These are phyloP conservation scores for Anastatica hierochuntica DNA, from an alignment of 345 rosid genomes.

Conservation along the genomic window DNA sequence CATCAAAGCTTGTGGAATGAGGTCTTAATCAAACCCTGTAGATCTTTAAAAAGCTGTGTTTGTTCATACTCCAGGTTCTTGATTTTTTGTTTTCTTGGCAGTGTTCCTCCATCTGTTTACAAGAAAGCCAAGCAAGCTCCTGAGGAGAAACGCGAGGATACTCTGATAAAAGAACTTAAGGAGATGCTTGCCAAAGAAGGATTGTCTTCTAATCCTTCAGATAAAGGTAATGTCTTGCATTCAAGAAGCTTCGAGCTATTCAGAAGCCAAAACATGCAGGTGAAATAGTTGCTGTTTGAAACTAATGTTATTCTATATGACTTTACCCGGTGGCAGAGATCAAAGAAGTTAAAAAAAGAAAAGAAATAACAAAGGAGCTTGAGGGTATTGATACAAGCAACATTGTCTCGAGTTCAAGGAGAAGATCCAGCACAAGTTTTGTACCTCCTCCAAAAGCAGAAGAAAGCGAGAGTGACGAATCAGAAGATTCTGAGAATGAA, in stretches of 20 bases:
- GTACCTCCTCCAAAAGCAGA: slow-evolving; percentile 53
- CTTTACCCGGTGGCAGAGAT: slow-evolving; percentile 41
- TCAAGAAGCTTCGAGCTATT: background rate
- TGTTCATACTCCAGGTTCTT: background rate
- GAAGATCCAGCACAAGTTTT: slow-evolving; percentile 56
- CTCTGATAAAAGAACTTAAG: slow-evolving; percentile 65
- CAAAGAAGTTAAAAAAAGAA: slow-evolving; percentile 65
- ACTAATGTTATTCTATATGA: background rate
- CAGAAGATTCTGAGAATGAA: slow-evolving; percentile 28
- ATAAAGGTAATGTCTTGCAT: slow-evolving; percentile 44
- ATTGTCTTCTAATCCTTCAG: slow-evolving; percentile 68
- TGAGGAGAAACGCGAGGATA: slow-evolving; percentile 69
- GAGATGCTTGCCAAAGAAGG: slow-evolving; percentile 82
- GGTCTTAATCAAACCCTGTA: slow-evolving; percentile 34
- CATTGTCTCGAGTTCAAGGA: slow-evolving; percentile 70
- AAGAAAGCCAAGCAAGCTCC: slow-evolving; percentile 80
- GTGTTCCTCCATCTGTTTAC: slow-evolving; percentile 70
- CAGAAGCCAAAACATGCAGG: background rate
- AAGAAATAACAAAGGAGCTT: slow-evolving; percentile 76
- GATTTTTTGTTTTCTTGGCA: slow-evolving; percentile 6
- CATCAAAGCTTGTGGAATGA: slow-evolving; percentile 76
- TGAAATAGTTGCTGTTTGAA: background rate
- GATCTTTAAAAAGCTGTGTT: background rate
- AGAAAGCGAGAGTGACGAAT: slow-evolving; percentile 39
- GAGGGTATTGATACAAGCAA: slow-evolving; percentile 89